phyloP scores from a whole-genome alignment of 1,284 basidiomycete genomes.

The Cryptococcus hybrid region DNA sequence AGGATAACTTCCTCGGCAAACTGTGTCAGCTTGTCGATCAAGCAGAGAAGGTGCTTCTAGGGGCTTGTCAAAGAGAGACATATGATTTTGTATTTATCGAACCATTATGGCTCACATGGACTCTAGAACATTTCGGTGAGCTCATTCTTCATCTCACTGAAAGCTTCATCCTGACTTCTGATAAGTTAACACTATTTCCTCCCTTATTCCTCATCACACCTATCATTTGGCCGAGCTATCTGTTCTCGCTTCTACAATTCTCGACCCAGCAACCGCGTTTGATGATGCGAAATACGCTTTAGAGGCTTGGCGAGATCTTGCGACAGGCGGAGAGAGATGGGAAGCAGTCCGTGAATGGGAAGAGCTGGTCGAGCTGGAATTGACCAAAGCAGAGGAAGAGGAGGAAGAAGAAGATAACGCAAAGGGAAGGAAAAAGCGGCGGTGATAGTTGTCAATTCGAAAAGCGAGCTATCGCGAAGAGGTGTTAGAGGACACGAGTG shows the following conservation, averaged over 20 bases:
- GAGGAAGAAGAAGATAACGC: slow-evolving; percentile 26
- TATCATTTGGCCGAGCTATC: slow-evolving; percentile 28
- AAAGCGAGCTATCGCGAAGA: no score
- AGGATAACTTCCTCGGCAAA: slow-evolving; percentile 20
- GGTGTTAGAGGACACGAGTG: no score
- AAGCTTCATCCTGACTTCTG: background rate
- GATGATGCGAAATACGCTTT: slow-evolving; percentile 37
- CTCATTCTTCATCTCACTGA: background rate
- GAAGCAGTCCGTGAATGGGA: slow-evolving; percentile 41
- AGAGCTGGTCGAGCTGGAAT: slow-evolving; percentile 37
- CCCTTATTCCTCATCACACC: slow-evolving; percentile 31
- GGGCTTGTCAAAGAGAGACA: slow-evolving; percentile 29
- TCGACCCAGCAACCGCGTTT: slow-evolving; percentile 29
- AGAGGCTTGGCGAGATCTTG: slow-evolving; percentile 41
- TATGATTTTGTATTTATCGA: slow-evolving; percentile 33
- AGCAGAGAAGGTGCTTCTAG: slow-evolving; percentile 41
- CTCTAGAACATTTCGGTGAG: slow-evolving; percentile 42
- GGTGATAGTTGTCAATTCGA: no score
- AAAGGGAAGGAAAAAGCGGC: background rate
- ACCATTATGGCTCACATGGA: slow-evolving; percentile 46
- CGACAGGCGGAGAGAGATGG: slow-evolving; percentile 33
- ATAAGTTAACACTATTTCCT: slow-evolving; percentile 33
- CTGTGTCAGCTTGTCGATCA: slow-evolving; percentile 35
- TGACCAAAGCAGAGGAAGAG: slow-evolving; percentile 16
- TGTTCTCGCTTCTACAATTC: slow-evolving; percentile 20